These are phyloP conservation scores for Trichoderma guizhouense DNA, from an alignment of 2,329 filamentous ascomycete genomes.

Conservation along the genomic window DNA sequence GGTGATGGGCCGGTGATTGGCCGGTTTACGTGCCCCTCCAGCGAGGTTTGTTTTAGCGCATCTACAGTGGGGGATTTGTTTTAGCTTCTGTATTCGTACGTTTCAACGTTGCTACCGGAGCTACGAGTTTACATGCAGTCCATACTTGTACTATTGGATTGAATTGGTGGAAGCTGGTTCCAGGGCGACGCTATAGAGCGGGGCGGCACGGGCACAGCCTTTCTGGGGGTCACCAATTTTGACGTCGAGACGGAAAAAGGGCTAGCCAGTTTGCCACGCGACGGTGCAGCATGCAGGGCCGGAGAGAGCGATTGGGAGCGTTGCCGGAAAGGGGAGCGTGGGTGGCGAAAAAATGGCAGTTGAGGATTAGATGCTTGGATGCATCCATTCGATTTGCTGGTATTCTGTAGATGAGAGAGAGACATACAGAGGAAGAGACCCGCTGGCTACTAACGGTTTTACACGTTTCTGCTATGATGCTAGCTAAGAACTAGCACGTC, in stretches of 20 bases:
- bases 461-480: background rate
- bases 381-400: background rate
- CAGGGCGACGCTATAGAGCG: background rate
- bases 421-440: background rate
- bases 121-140: background rate
- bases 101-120: background rate
- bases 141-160: background rate
- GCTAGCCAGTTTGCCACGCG: background rate
- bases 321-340: background rate
- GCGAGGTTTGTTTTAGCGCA: background rate
- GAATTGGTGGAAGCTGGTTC: background rate
- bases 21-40: background rate
- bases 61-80: background rate
- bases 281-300: background rate
- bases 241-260: background rate
- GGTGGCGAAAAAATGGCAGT: background rate
- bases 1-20: background rate
- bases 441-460: background rate
- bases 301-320: background rate
- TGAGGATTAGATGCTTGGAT: background rate
- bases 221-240: background rate
- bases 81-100: background rate
- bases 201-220: constrained; percentile 4
- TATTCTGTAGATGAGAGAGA: background rate
- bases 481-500: background rate